Evolutionary conservation across 176 grass and related monocot genomes (phyloP), one percentile per base, ranked within the genome.

Genomic region (Zizania latifolia): DNA sequence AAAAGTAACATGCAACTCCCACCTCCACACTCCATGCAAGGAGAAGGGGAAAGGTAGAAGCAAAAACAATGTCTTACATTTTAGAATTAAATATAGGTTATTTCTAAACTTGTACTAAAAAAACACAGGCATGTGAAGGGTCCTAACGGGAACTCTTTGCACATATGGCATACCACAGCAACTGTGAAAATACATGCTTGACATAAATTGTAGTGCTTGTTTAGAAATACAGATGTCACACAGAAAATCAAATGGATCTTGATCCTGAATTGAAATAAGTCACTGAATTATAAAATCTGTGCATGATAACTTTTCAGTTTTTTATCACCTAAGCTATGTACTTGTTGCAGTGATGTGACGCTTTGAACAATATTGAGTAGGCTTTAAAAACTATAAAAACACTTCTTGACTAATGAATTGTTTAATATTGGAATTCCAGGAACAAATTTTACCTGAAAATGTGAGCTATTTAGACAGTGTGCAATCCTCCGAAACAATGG

Each of bases 401-500:
- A 62, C 43, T 6, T 6, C 13, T 4, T 80, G 40, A 17, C 17
- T 19, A 74, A 80, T 24, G 0, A 39, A 32, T n/a, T 59, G 34
- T 13, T 55, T 35, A 26, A 48, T 38, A 74, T 62, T 40, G 44
- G 60, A 64, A 71, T 32, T 22, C 29, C 60, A 34, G 54, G 23
- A 63, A 40, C 13, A 79, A 44, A 72, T 30, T 48, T 75, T 88
- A 94, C 92, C 92, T 94, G 92, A 68, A 94, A 94, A 90, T 94
- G 92, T 55, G 92, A 90, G 71, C 92, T 90, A 57, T 94, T 94
- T 14, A n/a, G n/a, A n/a, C n/a, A n/a, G n/a, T n/a, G n/a, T n/a
- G n/a, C n/a, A n/a, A n/a, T n/a, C n/a, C n/a, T n/a, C n/a, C n/a
- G n/a, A n/a, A n/a, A n/a, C n/a, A n/a, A n/a, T n/a, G n/a, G n/a